Evolutionary conservation across 805 yeast genomes (phyloP).

Genomic region (Saccharomycopsis fodiens): DNA sequence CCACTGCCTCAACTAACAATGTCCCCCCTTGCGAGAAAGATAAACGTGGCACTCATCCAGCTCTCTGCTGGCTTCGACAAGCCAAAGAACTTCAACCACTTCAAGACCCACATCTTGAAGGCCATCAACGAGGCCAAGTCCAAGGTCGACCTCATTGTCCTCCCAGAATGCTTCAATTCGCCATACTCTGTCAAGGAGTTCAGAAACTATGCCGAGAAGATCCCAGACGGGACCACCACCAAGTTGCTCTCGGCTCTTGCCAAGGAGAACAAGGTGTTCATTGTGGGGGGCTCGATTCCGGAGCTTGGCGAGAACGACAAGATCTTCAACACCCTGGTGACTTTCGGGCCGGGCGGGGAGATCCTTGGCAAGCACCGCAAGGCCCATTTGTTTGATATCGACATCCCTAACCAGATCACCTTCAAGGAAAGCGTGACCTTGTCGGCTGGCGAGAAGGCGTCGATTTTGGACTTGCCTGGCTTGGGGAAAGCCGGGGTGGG

Average conservation of each 20-base stretch:
- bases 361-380: conserved; percentile 85
- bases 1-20: too few species aligned
- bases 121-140: conserved; percentile 50
- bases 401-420: conserved; percentile 83
- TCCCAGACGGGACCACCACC: conserved; percentile 54
- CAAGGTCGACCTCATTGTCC: conserved; percentile 65
- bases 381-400: conserved; percentile 86
- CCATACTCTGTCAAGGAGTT: conserved; percentile 88
- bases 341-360: conserved; percentile 66
- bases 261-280: conserved; percentile 47
- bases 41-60: conserved; percentile 81
- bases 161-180: conserved; percentile 96
- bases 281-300: conserved; percentile 92
- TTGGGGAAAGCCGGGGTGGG: conserved; percentile 74
- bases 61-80: conserved; percentile 76
- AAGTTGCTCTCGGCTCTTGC: conserved; percentile 59
- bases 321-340: conserved; percentile 63
- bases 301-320: conserved; percentile 54
- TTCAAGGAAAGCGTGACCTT: conserved; percentile 76
- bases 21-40: conserved; percentile 33
- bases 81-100: conserved; percentile 64
- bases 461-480: conserved; percentile 61
- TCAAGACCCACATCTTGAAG: conserved; percentile 49
- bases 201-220: conserved; percentile 79
- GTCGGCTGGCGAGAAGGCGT: conserved; percentile 74